These are phyloP conservation scores for Apostasia ramifera DNA, from an alignment of 106 monocot genomes.

Conservation along the genomic window DNA sequence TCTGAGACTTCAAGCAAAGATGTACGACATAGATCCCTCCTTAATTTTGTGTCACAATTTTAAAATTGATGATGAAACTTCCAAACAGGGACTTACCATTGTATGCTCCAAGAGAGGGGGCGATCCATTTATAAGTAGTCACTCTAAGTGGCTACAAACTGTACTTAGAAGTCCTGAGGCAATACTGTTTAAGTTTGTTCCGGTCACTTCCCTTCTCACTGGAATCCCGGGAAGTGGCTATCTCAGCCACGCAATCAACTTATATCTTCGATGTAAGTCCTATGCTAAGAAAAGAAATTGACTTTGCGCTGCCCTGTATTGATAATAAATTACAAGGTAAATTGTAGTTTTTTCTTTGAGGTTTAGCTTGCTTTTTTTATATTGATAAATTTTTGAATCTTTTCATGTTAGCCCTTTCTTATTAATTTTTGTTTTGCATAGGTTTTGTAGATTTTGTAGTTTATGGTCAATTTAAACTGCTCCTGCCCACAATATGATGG, in stretches of 20 bases:
- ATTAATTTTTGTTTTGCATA: too few species aligned
- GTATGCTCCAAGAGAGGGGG: slow-evolving; percentile 91
- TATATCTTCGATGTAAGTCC: slow-evolving; percentile 93
- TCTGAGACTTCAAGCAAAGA: slow-evolving; percentile 89
- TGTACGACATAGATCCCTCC: slow-evolving; percentile 25
- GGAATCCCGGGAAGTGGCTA: slow-evolving; percentile 90
- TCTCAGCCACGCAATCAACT: slow-evolving; percentile 96
- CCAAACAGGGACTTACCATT: slow-evolving; percentile 67
- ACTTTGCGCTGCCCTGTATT: too few species aligned
- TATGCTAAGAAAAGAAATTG: not conserved
- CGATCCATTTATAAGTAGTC: slow-evolving; percentile 38
- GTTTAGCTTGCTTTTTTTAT: too few species aligned
- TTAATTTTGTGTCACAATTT: slow-evolving; percentile 5
- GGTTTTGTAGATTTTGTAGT: too few species aligned
- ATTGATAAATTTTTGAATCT: too few species aligned
- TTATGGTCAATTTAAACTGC: too few species aligned
- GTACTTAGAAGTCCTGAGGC: slow-evolving; percentile 72
- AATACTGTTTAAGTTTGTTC: slow-evolving; percentile 84
- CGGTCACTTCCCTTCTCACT: slow-evolving; percentile 90
- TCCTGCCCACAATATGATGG: too few species aligned
- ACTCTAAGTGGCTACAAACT: slow-evolving; percentile 80
- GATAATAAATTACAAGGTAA: too few species aligned
- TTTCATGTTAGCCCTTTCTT: too few species aligned
- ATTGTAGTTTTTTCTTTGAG: too few species aligned
- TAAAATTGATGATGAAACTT: slow-evolving; percentile 4